Conservation (phyloP, 108 stramenopile genomes). For the Skeletonema menzelii region DNA sequence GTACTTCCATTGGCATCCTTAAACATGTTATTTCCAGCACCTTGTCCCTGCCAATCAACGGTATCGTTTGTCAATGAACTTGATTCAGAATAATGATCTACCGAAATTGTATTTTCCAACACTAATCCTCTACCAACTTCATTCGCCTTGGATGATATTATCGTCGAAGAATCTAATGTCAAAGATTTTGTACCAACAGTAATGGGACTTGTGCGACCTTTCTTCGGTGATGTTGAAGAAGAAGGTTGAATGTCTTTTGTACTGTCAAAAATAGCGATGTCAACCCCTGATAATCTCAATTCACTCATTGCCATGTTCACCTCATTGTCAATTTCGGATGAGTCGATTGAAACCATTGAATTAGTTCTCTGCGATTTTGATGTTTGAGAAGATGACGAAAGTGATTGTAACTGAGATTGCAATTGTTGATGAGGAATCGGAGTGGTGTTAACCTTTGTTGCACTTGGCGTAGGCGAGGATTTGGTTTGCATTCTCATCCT, state of each 20-base stretch:
- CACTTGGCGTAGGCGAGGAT: neutral
- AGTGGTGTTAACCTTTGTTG: neutral
- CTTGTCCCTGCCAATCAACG: constrained; percentile 10
- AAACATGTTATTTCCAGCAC: constrained; percentile 26
- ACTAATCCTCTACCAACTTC: constrained; percentile 1
- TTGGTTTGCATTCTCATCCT: constrained; percentile 35
- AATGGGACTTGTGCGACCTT: constrained; percentile 26
- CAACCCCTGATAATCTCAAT: constrained; percentile 50
- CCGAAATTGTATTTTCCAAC: constrained; percentile 15
- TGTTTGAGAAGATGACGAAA: neutral
- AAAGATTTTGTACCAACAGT: constrained; percentile 38
- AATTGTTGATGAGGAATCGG: constrained; percentile 6
- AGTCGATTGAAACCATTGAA: constrained; percentile 76
- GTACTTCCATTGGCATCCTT: constrained; percentile 45
- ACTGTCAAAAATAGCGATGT: constrained; percentile 17
- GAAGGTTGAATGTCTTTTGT: neutral
- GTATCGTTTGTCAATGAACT: constrained; percentile 39
- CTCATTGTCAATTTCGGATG: constrained; percentile 62
- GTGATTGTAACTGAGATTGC: neutral
- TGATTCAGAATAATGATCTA: constrained; percentile 43
- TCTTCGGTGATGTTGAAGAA: neutral
- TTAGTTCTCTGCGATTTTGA: neutral
- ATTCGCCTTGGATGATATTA: neutral
- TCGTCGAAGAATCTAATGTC: constrained; percentile 21
- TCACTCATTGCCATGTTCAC: constrained; percentile 74